Base-by-base conservation (phyloP, 1,284 basidiomycete genomes). In the Rhodotorula sp. region DNA sequence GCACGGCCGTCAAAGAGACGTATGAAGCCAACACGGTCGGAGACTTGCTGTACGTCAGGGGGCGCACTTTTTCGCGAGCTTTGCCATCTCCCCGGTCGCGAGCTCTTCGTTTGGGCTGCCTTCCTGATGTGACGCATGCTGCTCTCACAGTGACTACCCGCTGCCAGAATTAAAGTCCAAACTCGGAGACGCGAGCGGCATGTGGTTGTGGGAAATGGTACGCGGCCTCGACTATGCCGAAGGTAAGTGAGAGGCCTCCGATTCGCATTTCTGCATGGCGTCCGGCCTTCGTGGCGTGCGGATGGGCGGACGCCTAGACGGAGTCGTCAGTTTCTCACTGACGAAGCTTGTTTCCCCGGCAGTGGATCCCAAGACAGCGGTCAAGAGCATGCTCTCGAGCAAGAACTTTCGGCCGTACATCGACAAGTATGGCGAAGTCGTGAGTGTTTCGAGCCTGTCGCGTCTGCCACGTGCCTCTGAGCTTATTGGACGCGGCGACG, bases 331-430 rank as follows among this genome's bases (percentile, higher is more conserved):
- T 1, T 0, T 52, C n/a, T 52, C 23, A 26, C 50, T 5, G 38
- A 28, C 45, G 31, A 52, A 31, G 60, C 52, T 26, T 26, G 16
- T n/a, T 15, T 0, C 18, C 6, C 12, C 14, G 5, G 16, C 77
- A 92, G 94, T 97, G 59, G 94, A 92, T 79, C 90, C 92, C 77
- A 93, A 93, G 80, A 85, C 90, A 5, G 84, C 86, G 0, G 83
- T 90, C 54, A 97, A 97, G 83, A 93, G 91, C 75, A 97, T 97
- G 94, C 83, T 93, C 64, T 92, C 93, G 0, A 90, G 92, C 16
- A 97, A 97, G 81, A 97, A 95, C 78, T 86, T 95, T 31, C 87
- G 89, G 0, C 87, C 88, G 31, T 86, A 89, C 2, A 88, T 97
- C 49, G 89, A 85, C 3, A 89, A 87, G 50, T 82, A 86, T 18